Conservation (phyloP, 2,329 filamentous ascomycete genomes). For the Polychaeton citri region DNA sequence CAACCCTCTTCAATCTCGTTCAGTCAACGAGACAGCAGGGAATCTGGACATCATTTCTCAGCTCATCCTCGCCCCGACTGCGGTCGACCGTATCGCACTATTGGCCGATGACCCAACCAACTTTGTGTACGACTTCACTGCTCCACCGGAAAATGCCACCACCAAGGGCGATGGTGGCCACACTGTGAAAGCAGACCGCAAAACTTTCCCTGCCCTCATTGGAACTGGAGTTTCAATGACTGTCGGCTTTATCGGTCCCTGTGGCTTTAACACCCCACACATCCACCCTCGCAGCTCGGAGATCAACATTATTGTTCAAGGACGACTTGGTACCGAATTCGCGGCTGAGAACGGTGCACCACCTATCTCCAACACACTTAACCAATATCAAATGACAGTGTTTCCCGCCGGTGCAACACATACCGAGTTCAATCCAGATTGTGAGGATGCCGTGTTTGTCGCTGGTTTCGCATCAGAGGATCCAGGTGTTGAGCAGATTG, state of each 20-base stretch:
- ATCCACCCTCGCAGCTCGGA: slow-evolving; percentile 42
- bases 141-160: slow-evolving; percentile 10
- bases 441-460: slow-evolving; percentile 37
- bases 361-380: not conserved
- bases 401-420: slow-evolving; percentile 44
- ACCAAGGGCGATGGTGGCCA: slow-evolving; percentile 33
- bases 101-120: slow-evolving; percentile 24
- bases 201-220: slow-evolving; percentile 44
- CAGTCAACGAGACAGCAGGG: slow-evolving; percentile 3
- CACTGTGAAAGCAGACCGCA: slow-evolving; percentile 40
- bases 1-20: not conserved
- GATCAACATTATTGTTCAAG: slow-evolving; percentile 39
- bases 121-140: slow-evolving; percentile 25
- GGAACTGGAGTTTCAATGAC: slow-evolving; percentile 39
- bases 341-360: slow-evolving; percentile 28
- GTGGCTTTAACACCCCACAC: slow-evolving; percentile 46
- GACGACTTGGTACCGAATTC: slow-evolving; percentile 39
- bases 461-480: slow-evolving; percentile 39
- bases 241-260: slow-evolving; percentile 37
- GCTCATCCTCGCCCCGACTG: slow-evolving; percentile 15
- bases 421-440: slow-evolving; percentile 44
- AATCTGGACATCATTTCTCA: slow-evolving; percentile 4
- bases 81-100: slow-evolving; percentile 27
- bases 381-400: slow-evolving; percentile 32
- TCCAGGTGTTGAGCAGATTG: slow-evolving; percentile 38